These are phyloP conservation scores for Geotrichum reessii DNA, from an alignment of 1,139 yeast species.

Conservation along the genomic window DNA sequence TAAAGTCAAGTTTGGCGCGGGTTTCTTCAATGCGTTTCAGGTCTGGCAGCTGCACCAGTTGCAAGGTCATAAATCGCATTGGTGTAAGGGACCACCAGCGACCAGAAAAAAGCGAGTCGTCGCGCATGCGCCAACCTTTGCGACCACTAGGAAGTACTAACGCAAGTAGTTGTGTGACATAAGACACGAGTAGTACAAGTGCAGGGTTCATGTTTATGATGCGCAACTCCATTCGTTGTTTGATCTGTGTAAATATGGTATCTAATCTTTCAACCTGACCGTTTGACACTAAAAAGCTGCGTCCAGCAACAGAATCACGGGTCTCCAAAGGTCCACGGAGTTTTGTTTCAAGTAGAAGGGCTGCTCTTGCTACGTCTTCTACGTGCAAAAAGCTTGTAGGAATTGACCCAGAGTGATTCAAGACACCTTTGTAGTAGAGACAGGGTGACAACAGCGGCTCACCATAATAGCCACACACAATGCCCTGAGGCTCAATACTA, in stretches of 20 bases:
- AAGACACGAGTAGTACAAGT: slow-evolving; percentile 13
- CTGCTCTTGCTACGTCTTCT: slow-evolving; percentile 32
- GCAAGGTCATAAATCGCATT: slow-evolving; percentile 16
- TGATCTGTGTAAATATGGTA: slow-evolving; percentile 9
- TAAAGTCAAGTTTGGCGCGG: slow-evolving; percentile 11
- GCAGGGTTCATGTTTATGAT: slow-evolving; percentile 17
- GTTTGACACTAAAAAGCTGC: slow-evolving; percentile 17
- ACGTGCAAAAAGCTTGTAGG: slow-evolving; percentile 32
- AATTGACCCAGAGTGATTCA: slow-evolving; percentile 27
- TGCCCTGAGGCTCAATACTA: slow-evolving; percentile 28
- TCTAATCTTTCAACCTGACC: slow-evolving; percentile 16
- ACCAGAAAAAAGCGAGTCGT: slow-evolving; percentile 18
- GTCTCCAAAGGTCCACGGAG: slow-evolving; percentile 18
- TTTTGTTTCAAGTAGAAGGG: slow-evolving; percentile 26
- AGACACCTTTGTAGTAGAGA: slow-evolving; percentile 24
- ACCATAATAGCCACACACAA: slow-evolving; percentile 31
- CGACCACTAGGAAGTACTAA: slow-evolving; percentile 3
- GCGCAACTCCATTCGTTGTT: background rate
- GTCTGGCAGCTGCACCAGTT: slow-evolving; percentile 15
- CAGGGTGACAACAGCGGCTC: slow-evolving; percentile 30
- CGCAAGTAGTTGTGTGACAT: background rate
- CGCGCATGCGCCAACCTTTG: slow-evolving; percentile 17
- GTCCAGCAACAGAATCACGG: slow-evolving; percentile 1
- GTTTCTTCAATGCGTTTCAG: slow-evolving; percentile 12
- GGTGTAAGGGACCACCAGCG: slow-evolving; percentile 19